Evolutionary conservation across 176 grass and related monocot species (phyloP).

Genomic region (Bolboschoenus planiculmis): DNA sequence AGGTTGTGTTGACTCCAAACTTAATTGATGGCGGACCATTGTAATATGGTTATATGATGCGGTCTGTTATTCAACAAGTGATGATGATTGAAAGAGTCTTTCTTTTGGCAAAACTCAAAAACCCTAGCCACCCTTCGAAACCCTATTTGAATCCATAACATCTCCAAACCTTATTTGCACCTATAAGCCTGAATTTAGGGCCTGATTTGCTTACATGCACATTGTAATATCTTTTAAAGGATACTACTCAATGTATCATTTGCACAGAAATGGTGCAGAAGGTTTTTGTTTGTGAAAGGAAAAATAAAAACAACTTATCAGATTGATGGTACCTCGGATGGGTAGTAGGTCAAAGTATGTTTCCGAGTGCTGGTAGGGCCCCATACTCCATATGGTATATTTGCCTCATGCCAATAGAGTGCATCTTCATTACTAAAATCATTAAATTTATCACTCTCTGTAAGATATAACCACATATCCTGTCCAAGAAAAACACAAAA

Average conservation of each 20-base stretch:
- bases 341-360: conserved; percentile 59
- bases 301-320: neutral
- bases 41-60: neutral
- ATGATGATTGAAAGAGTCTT: neutral
- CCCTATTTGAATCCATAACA: neutral
- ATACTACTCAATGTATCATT: neutral
- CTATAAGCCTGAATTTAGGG: neutral
- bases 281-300: neutral
- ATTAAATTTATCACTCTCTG: conserved; percentile 78
- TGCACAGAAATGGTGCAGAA: neutral
- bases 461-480: conserved; percentile 99
- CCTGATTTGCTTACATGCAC: neutral
- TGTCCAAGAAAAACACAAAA: conserved; percentile 21
- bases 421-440: conserved; percentile 79
- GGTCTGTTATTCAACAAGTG: neutral
- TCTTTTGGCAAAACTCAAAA: neutral
- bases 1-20: neutral
- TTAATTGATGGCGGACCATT: neutral
- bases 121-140: neutral
- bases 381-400: conserved; percentile 98
- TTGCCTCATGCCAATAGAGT: conserved; percentile 96
- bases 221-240: neutral
- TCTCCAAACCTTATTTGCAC: neutral
- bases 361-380: conserved; percentile 57
- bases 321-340: conserved; percentile 64